Evolutionary conservation across 2,329 filamentous ascomycete genomes (phyloP).

Genomic region (Trichophyton benhamiae): DNA sequence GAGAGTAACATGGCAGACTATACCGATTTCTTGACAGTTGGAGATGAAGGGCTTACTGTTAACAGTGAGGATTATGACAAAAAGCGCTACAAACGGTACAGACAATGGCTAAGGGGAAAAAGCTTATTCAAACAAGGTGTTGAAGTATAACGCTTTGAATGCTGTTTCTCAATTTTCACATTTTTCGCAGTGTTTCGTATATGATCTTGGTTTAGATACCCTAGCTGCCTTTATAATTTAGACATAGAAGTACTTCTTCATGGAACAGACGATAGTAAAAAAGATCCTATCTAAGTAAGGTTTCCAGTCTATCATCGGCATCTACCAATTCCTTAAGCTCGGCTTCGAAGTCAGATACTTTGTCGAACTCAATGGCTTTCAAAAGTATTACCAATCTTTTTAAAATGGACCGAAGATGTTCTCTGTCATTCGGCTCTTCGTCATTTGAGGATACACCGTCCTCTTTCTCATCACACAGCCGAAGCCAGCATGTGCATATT

Average conservation of each 20-base stretch:
- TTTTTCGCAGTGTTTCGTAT: neutral
- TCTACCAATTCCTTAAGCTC: constrained; percentile 27
- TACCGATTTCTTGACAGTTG: constrained; percentile 60
- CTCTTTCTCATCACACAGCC: constrained; percentile 32
- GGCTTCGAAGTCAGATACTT: constrained; percentile 19
- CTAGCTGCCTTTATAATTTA: neutral
- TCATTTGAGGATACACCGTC: constrained; percentile 6
- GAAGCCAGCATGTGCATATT: constrained; percentile 51
- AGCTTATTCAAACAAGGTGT: constrained; percentile 86
- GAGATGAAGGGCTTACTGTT: constrained; percentile 76
- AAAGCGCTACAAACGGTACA: constrained; percentile 93
- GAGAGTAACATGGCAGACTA: constrained; percentile 63
- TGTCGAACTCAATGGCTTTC: constrained; percentile 18
- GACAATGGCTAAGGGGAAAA: constrained; percentile 89
- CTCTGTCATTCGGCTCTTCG: neutral
- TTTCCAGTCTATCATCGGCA: constrained; percentile 23
- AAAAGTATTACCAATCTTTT: constrained; percentile 16
- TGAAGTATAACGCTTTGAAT: constrained; percentile 24
- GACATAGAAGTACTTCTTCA: neutral
- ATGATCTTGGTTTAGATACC: constrained; percentile 4
- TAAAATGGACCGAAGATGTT: neutral
- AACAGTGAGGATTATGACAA: constrained; percentile 74
- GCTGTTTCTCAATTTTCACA: neutral
- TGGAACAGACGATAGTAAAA: neutral
- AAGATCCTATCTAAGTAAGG: constrained; percentile 10